Evolutionary conservation across 352 stramenopile genomes (phyloP), one percentile per base, ranked within the genome.

Genomic region (Phytophthora cryptogea): DNA sequence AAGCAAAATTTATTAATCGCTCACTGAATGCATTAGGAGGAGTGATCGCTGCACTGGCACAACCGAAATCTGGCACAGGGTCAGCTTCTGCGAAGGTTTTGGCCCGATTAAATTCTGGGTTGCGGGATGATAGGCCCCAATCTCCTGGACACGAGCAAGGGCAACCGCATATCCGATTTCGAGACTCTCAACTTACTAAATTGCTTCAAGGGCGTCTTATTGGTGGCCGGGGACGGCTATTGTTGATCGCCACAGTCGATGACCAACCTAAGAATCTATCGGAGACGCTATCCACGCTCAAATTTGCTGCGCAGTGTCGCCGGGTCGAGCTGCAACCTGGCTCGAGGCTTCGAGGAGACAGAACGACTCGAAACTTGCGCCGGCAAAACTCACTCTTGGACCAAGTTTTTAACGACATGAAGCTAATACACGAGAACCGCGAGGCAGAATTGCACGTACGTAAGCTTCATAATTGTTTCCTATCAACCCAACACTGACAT

Each of bases 1-100:
- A 92, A 60, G 80, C 82, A 32, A 92, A 92, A 53, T 89, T 89
- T 52, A 92, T 92, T 57, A 92, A 90, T 49, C 73, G 74, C 8
- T 92, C 82, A 5, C 60, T 92, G 1, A 88, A 74, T 37, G 80
- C 82, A 2, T 45, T 92, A 13, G 82, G 82, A n/a, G 78, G 73
- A 36, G 82, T 92, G 28, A 89, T 92, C 31, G 65, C 74, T 5
- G 71, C 78, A 9, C 65, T 92, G 9, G 71, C 82, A 3, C 68
- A 80, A 27, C 60, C 66, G 2, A 75, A 65, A 47, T 4, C 9
- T 50, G 16, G 10, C 14, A 28, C 51, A 17, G 26, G 33, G 5
- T 30, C 39, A 30, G 44, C 40, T 27, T 43, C 59, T 40, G 31
- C 41, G 2, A 20, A 52, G 16, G 43, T 32, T 8, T 32, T 70